Evolutionary conservation across 176 grass and related monocot species (phyloP), one percentile per base, ranked within the genome.

Genomic region (Pharus latifolius): DNA sequence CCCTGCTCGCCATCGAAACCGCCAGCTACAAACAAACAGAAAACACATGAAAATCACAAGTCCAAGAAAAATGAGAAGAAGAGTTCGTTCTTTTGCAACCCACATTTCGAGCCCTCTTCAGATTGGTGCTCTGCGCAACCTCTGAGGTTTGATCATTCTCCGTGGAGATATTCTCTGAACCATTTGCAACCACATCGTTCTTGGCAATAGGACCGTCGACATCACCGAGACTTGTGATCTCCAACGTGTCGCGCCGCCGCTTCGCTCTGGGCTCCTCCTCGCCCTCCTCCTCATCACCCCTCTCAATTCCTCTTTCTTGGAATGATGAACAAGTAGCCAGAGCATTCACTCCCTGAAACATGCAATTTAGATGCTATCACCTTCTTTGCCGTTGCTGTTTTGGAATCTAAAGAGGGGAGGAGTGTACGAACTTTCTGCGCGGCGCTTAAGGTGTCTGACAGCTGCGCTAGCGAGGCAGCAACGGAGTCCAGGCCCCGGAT

Each of bases 401-500:
- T n/a, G n/a, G n/a, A n/a, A n/a, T n/a, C n/a, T n/a, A n/a, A n/a
- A n/a, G n/a, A n/a, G n/a, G n/a, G n/a, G n/a, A n/a, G n/a, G n/a
- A n/a, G n/a, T n/a, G n/a, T 17, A 9, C 2, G 15, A 7, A 92
- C 93, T 89, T 93, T 83, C 78, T 93, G 95, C 7, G 90, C 90
- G 19, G 90, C 78, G 26, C 54, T 93, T 29, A 98, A 69, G 6
- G 95, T 93, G 72, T 83, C 79, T 13, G 95, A 93, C 48, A 98
- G 84, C 49, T 90, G 86, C 23, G 84, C 59, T 46, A 98, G 90
- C 1, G 87, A 89, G 4, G 87, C 83, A 13, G 90, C 77, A 16
- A 98, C 95, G 12, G 95, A 98, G 64, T 98, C 90, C 33, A 98
- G 86, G 27, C 95, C 95, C 38, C 83, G 78, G 48, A 93, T 51